Evolutionary conservation across 805 yeast species (phyloP).

Genomic region (Wickerhamomyces hampshirensis): DNA sequence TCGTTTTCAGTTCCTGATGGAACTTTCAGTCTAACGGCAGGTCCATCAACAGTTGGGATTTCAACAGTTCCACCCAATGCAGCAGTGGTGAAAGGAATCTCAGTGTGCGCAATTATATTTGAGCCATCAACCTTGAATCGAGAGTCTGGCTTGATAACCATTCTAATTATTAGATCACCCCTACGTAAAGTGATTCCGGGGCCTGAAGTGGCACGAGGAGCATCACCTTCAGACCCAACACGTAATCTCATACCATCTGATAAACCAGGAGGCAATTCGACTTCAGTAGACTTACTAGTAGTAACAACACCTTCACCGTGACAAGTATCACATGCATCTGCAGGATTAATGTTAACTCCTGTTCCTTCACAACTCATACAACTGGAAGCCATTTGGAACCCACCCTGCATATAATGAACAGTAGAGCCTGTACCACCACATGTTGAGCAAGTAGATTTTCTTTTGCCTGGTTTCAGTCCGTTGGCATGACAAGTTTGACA

Average conservation of each 20-base stretch:
- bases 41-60: conserved; percentile 88
- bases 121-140: conserved; percentile 61
- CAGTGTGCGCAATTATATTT: conserved; percentile 59
- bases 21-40: conserved; percentile 68
- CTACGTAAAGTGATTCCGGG: conserved; percentile 62
- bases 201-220: conserved; percentile 74
- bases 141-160: conserved; percentile 72
- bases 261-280: conserved; percentile 86
- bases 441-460: conserved; percentile 71
- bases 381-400: conserved; percentile 95
- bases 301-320: conserved; percentile 86
- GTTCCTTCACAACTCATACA: conserved; percentile 85
- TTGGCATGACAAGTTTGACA: conserved; percentile 81
- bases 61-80: conserved; percentile 89
- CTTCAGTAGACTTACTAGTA: conserved; percentile 61
- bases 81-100: conserved; percentile 91
- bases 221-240: conserved; percentile 85
- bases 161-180: conserved; percentile 85
- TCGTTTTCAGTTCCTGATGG: conserved; percentile 84
- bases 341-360: conserved; percentile 68
- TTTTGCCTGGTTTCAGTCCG: conserved; percentile 75
- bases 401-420: conserved; percentile 81
- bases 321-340: conserved; percentile 73
- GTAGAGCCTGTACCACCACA: conserved; percentile 95
- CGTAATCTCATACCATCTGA: conserved; percentile 82